Percentiles rank a stretch among this genome's conserved stretches.
phyloP scores from a whole-genome alignment of 768 basidiomycete species.

The Favolaschia claudopus region DNA sequence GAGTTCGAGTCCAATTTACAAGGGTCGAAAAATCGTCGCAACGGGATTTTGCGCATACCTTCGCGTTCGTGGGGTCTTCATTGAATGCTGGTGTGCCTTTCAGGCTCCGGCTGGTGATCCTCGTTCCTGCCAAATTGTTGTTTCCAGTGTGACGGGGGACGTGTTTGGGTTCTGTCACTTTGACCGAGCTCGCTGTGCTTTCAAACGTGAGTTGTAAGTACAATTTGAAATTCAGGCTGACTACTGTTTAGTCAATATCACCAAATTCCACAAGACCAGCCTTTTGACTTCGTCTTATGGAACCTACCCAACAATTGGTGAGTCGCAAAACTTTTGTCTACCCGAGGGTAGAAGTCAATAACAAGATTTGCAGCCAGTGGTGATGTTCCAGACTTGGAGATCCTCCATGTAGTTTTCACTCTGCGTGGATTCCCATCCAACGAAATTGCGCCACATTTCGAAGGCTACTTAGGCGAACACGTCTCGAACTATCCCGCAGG shows the following conservation, averaged over 20 bases:
- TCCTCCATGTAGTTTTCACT: too few relatives aligned
- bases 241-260: neutral
- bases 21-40: neutral
- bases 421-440: too few relatives aligned
- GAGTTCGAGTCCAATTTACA: neutral
- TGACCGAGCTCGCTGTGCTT: neutral
- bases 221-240: neutral
- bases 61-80: neutral
- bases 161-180: constrained; percentile 3
- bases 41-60: neutral
- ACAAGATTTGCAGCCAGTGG: too few relatives aligned
- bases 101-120: neutral
- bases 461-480: too few relatives aligned
- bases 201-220: neutral
- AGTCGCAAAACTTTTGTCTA: too few relatives aligned
- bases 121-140: neutral
- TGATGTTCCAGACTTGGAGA: too few relatives aligned
- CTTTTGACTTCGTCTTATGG: too few relatives aligned
- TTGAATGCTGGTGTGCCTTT: neutral
- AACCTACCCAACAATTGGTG: too few relatives aligned
- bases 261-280: neutral
- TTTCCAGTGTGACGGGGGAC: neutral
- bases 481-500: too few relatives aligned
- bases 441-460: too few relatives aligned
- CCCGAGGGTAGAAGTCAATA: too few relatives aligned